A percentile compares a stretch with the other conserved stretches of the same genome.
These are phyloP conservation scores for Hymenoscyphus scutula DNA, from an alignment of 2,329 filamentous ascomycete species.

Conservation along the genomic window DNA sequence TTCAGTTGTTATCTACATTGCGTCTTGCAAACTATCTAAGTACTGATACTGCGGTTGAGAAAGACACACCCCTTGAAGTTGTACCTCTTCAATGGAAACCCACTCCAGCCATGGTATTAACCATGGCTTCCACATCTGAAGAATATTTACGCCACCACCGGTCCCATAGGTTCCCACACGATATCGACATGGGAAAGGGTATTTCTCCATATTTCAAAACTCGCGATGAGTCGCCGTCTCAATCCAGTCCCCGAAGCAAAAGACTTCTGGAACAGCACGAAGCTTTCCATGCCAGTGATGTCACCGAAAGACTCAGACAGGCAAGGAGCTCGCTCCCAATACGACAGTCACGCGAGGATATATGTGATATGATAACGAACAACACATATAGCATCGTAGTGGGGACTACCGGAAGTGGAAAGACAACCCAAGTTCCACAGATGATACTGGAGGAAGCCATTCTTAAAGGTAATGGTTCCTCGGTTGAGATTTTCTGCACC, in stretches of 20 bases:
- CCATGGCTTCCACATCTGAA: neutral
- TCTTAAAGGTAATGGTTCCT: conserved; percentile 64
- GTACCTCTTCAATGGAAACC: neutral
- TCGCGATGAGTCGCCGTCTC: neutral
- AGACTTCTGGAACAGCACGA: neutral
- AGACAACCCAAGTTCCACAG: conserved; percentile 93
- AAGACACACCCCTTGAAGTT: too few relatives aligned
- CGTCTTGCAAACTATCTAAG: neutral
- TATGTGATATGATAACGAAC: conserved; percentile 75
- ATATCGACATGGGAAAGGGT: neutral
- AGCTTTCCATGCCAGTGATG: neutral
- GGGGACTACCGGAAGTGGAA: conserved; percentile 91
- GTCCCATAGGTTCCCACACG: neutral
- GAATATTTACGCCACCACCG: neutral
- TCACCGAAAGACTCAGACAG: neutral
- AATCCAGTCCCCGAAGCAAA: neutral
- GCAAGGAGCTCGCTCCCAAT: conserved; percentile 59
- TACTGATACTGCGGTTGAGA: too few relatives aligned
- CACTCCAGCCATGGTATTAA: neutral
- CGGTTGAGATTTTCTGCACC: conserved; percentile 87
- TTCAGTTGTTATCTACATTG: neutral
- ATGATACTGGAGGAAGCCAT: conserved; percentile 91
- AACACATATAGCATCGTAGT: conserved; percentile 92
- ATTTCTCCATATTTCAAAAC: neutral
- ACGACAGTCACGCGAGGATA: conserved; percentile 76